Percentiles rank a stretch among this genome's conserved stretches.
phyloP scores from a whole-genome alignment of 176 grass and related monocot species.

The Oryza brachyantha region DNA sequence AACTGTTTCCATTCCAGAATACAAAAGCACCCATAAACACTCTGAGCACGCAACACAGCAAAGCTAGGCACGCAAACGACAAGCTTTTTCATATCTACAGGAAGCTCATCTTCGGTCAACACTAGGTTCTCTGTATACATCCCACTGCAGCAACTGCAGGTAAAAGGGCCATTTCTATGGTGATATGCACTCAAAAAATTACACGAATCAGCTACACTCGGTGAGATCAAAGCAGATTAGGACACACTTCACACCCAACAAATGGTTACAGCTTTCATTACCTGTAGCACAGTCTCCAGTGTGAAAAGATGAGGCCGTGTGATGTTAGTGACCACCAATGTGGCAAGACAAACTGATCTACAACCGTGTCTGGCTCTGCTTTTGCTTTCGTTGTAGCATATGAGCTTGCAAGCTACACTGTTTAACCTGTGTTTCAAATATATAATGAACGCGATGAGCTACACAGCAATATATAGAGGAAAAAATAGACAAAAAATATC shows the following conservation, averaged over 20 bases:
- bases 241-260: conserved; percentile 50
- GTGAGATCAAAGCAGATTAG: conserved; percentile 46
- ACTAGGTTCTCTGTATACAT: conserved; percentile 57
- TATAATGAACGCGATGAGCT: neutral
- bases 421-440: conserved; percentile 63
- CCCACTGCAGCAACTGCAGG: conserved; percentile 39
- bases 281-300: conserved; percentile 56
- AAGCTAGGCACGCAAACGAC: conserved; percentile 36
- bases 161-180: conserved; percentile 40
- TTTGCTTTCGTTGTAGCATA: conserved; percentile 71
- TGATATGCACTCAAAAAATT: conserved; percentile 63
- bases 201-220: conserved; percentile 63
- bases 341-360: conserved; percentile 46
- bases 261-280: conserved; percentile 63
- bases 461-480: neutral
- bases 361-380: conserved; percentile 31
- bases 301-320: conserved; percentile 63
- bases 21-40: conserved; percentile 45
- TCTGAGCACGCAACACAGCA: conserved; percentile 26
- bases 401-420: conserved; percentile 88
- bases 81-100: conserved; percentile 55
- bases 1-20: conserved; percentile 41
- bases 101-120: conserved; percentile 65
- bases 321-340: conserved; percentile 59
- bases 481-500: neutral